A percentile compares a stretch with the other conserved stretches of the same genome.
phyloP scores from a whole-genome alignment of 805 yeast genomes.

The Kodamaea sagamina region DNA sequence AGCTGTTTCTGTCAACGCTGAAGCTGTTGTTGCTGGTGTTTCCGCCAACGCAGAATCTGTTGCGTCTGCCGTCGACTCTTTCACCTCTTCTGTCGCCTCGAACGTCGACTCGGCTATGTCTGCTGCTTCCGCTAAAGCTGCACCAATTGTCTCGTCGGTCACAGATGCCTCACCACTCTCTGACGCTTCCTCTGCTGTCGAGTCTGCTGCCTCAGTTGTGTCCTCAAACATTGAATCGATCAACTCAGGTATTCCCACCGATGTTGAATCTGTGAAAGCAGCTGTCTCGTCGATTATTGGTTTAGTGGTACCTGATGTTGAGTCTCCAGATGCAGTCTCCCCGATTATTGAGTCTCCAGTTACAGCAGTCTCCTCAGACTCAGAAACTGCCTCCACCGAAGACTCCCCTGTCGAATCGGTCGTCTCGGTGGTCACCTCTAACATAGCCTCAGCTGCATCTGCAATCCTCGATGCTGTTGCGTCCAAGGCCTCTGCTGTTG shows the following conservation, averaged over 20 bases:
- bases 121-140: too few relatives aligned
- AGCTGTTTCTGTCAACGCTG: conserved; percentile 3
- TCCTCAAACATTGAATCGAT: conserved; percentile 7
- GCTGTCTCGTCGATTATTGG: conserved; percentile 2
- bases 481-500: not conserved
- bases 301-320: not conserved
- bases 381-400: not conserved
- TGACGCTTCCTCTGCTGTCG: conserved; percentile 8
- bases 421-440: not conserved
- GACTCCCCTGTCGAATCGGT: not conserved
- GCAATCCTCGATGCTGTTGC: not conserved
- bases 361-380: not conserved
- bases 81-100: too few relatives aligned
- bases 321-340: not conserved
- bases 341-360: not conserved
- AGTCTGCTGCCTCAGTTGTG: conserved; percentile 12
- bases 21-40: conserved; percentile 1
- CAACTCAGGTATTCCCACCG: not conserved
- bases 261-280: conserved; percentile 2
- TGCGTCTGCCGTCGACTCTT: not conserved
- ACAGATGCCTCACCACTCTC: conserved; percentile 2
- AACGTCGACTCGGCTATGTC: too few relatives aligned
- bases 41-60: not conserved
- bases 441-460: not conserved
- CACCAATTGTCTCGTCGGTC: too few relatives aligned